These are phyloP conservation scores for Naganishia sp. DNA, from an alignment of 1,284 basidiomycete genomes.

Conservation along the genomic window DNA sequence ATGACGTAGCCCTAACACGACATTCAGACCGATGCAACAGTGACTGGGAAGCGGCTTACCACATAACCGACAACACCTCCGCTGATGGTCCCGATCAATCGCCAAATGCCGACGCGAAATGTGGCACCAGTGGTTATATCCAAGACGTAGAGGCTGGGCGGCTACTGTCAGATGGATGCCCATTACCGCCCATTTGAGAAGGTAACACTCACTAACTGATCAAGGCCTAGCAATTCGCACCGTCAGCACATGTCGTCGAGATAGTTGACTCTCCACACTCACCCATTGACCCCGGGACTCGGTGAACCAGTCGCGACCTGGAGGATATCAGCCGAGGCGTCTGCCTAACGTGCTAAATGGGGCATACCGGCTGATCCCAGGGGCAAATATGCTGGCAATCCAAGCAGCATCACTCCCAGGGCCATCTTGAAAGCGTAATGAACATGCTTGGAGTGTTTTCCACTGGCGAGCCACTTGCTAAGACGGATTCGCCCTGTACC, in stretches of 20 bases:
- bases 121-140: constrained; percentile 57
- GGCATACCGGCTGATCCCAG: constrained; percentile 32
- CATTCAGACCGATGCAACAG: neutral
- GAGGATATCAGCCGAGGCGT: neutral
- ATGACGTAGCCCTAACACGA: constrained; percentile 48
- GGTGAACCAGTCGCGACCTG: constrained; percentile 52
- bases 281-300: constrained; percentile 53
- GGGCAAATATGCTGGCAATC: constrained; percentile 53
- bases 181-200: neutral
- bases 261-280: constrained; percentile 29
- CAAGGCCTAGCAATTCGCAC: constrained; percentile 33
- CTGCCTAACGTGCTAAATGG: neutral
- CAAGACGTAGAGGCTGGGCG: constrained; percentile 52
- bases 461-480: constrained; percentile 40
- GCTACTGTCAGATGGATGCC: neutral
- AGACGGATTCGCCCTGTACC: constrained; percentile 36
- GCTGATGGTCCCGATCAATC: constrained; percentile 55
- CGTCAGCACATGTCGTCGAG: neutral
- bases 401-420: constrained; percentile 52
- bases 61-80: constrained; percentile 54
- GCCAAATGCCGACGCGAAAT: constrained; percentile 53
- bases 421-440: constrained; percentile 55
- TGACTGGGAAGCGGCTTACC: constrained; percentile 37
- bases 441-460: constrained; percentile 54
- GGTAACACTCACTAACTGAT: constrained; percentile 41